phyloP scores from a whole-genome alignment of 2,329 filamentous ascomycete species.

The Colletotrichum magnum region DNA sequence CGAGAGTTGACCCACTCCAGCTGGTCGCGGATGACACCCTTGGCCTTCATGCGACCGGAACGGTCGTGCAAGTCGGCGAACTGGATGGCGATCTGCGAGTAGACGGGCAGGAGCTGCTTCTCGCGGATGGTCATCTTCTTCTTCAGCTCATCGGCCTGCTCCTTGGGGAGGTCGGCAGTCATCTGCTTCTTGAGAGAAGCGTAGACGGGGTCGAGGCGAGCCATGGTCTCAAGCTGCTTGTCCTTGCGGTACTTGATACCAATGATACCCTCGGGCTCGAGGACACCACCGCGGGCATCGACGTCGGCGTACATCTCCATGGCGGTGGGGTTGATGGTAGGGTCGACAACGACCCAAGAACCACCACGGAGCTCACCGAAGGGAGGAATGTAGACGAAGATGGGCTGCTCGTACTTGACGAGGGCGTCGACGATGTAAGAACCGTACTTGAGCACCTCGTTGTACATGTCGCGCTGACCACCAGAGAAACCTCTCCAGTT shows the following conservation, averaged over 20 bases:
- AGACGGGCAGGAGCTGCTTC: constrained; percentile 90
- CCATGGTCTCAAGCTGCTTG: constrained; percentile 98
- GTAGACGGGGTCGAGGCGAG: constrained; percentile 89
- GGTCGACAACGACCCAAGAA: constrained; percentile 99
- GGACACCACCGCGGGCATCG: constrained; percentile 94
- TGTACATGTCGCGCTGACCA: constrained; percentile 99
- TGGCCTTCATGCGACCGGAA: constrained; percentile 97
- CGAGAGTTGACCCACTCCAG: constrained; percentile 91
- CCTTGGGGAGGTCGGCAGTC: constrained; percentile 76
- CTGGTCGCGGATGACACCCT: constrained; percentile 88
- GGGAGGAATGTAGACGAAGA: constrained; percentile 99
- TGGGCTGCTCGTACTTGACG: constrained; percentile 97
- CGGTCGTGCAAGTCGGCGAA: constrained; percentile 98
- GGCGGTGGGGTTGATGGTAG: constrained; percentile 93
- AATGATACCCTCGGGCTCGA: constrained; percentile 98
- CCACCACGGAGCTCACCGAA: constrained; percentile 97
- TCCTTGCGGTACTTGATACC: constrained; percentile 99
- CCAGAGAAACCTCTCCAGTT: constrained; percentile 99
- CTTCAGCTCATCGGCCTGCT: constrained; percentile 85
- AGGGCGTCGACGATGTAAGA: constrained; percentile 99
- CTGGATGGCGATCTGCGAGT: constrained; percentile 94
- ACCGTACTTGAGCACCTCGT: constrained; percentile 99
- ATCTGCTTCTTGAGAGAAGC: constrained; percentile 86
- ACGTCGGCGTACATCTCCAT: constrained; percentile 99
- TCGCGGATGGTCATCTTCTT: constrained; percentile 87